Evolutionary conservation across 2,329 filamentous ascomycete genomes (phyloP), one percentile per base, ranked within the genome.

Genomic region (Colletotrichum sp.): DNA sequence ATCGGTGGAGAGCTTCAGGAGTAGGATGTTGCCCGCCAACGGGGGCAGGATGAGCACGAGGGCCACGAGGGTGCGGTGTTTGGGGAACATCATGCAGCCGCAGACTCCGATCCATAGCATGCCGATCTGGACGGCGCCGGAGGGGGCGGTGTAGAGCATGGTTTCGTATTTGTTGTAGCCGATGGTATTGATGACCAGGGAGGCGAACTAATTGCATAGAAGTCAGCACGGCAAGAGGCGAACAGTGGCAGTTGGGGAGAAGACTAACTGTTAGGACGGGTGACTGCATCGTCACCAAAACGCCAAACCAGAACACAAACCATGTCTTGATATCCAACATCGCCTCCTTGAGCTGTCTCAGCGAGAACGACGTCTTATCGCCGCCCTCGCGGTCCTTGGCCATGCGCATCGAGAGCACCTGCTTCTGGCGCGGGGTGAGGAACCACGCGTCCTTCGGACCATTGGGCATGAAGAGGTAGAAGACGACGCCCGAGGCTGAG

Each of bases 391-490:
- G 81, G 34, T 85, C 83, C 21, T 76, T 68, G 15, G 79, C 81
- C 80, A 84, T 82, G 13, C 83, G 81, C 34, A 81, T 68, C 1
- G 85, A 83, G 2, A 87, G 79, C 6, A 89, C 83, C 57, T 85
- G 80, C 71, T 84, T 86, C 78, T 90, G 87, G 9, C 84, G 80
- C 0, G 81, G 78, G 5, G 79, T 86, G 4, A 90, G 81, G 77
- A 90, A 90, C 88, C 89, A 90, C 1, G 88, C 88, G 15, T 85
- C 84, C 4, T 83, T 83, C 0, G 88, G 87, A 0, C 86, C 85
- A 55, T 81, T 83, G 0, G 89, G 89, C 85, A 90, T 88, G 64
- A 86, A 74, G 28, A 87, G 77, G 72, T 85, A 87, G 80, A 90
- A 90, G 1, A 84, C 71, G 0, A 88, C 79, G 2, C 89, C 89